Evolutionary conservation across 2,329 filamentous ascomycete genomes (phyloP), one percentile per base, ranked within the genome.

Genomic region (Talaromyces sp.): DNA sequence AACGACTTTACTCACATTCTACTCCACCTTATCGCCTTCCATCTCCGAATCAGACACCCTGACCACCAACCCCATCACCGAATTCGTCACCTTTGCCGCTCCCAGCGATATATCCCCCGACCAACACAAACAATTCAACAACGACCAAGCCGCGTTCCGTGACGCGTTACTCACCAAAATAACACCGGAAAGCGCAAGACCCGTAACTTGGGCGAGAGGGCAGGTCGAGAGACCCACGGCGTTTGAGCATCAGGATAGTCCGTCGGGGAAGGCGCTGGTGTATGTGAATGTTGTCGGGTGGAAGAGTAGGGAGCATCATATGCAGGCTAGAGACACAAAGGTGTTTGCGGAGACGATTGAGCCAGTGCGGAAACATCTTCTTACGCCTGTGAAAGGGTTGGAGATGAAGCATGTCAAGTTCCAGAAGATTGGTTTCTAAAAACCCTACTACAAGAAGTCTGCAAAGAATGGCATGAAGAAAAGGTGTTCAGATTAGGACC

Each of bases 241-340:
- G 64, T 65, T 76, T 45, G 45, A 69, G 33, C 74, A 69, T 73
- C 70, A 45, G 70, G 76, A 64, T 73, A 82, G 80, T 69, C 72
- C 67, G 43, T 79, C 74, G 16, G 78, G 77, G 3, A 72, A 79
- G 68, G 82, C 79, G 11, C 77, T 78, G 63, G 72, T 80, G 63
- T 79, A 79, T 69, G 69, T 82, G 3, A 65, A 79, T n/a, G 75
- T 77, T 19, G 74, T 85, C 62, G 85, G 84, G 5, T 87, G 85
- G 85, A 73, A 80, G 60, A 82, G 76, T 69, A 75, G 83, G 22
- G 81, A 84, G 41, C 76, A 75, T 57, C 85, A 87, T 72, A 74
- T 80, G 77, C 73, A 73, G 58, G 83, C 79, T 37, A 74, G 79
- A 62, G 74, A 82, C 68, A 81, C 80, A 33, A 73, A 79, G 67